phyloP scores from a whole-genome alignment of 352 stramenopile genomes.

The Pythium brassicae region DNA sequence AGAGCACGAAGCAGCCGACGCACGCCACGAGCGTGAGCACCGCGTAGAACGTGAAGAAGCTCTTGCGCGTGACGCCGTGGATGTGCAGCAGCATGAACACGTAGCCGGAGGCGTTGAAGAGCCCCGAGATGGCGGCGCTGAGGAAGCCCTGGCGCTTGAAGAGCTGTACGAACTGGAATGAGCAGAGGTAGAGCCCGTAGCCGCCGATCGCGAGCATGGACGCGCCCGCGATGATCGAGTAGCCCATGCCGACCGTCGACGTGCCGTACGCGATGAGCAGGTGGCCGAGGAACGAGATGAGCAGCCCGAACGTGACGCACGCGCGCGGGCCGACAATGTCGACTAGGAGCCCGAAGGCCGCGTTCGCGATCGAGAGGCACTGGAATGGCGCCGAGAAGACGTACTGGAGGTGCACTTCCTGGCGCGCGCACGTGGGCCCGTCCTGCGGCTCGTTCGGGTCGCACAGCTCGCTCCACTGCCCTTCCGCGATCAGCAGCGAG shows the following conservation, averaged over 20 bases:
- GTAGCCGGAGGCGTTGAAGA: slow-evolving; percentile 53
- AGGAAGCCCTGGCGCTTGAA: slow-evolving; percentile 38
- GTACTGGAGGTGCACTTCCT: slow-evolving; percentile 49
- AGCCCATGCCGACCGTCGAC: slow-evolving; percentile 23
- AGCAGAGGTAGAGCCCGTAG: slow-evolving; percentile 37
- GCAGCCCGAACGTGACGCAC: slow-evolving; percentile 27
- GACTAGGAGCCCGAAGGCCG: slow-evolving; percentile 35
- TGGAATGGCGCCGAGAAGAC: slow-evolving; percentile 47
- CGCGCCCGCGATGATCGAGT: slow-evolving; percentile 38
- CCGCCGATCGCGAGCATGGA: slow-evolving; percentile 38
- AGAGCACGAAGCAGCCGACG: slow-evolving; percentile 23
- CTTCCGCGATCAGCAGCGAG: slow-evolving; percentile 35
- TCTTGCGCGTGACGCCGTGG: slow-evolving; percentile 27
- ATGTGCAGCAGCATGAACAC: slow-evolving; percentile 45
- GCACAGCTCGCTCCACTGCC: slow-evolving; percentile 43
- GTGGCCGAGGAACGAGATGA: slow-evolving; percentile 42
- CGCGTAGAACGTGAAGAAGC: slow-evolving; percentile 39
- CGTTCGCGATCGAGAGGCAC: slow-evolving; percentile 41
- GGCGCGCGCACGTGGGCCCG: slow-evolving; percentile 28
- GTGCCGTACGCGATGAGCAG: slow-evolving; percentile 35
- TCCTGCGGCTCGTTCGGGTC: slow-evolving; percentile 15
- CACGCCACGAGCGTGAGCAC: slow-evolving; percentile 17
- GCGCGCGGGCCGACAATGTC: slow-evolving; percentile 39
- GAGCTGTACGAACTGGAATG: slow-evolving; percentile 48
- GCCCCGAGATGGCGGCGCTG: slow-evolving; percentile 34